phyloP scores from a whole-genome alignment of 164 flowering plant species.

The Tetrastigma voinierianum region DNA sequence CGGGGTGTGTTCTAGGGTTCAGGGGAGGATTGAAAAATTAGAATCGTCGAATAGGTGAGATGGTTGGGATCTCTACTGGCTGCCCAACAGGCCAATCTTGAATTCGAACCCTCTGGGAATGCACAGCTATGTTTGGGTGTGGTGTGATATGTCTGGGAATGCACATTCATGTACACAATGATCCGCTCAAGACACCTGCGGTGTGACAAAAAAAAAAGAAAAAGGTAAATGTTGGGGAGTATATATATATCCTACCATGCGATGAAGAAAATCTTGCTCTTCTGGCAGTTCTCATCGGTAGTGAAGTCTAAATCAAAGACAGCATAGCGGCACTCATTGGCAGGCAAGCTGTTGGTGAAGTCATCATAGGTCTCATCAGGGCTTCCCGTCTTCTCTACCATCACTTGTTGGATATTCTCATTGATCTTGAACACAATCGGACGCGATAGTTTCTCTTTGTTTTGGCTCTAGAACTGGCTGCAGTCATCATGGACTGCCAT shows the following conservation, averaged over 20 bases:
- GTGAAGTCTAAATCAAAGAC: conserved; percentile 31
- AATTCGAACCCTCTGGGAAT: no score
- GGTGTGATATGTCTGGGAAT: no score
- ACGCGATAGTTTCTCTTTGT: conserved; percentile 26
- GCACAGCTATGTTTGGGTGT: no score
- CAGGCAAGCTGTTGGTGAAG: conserved; percentile 26
- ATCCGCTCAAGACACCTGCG: no score
- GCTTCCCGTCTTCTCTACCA: conserved; percentile 25
- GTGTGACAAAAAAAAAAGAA: no score
- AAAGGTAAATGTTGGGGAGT: no score
- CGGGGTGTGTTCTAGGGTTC: no score
- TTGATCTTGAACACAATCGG: conserved; percentile 31
- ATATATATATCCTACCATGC: conserved; percentile 26
- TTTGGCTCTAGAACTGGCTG: conserved; percentile 31
- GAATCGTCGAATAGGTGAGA: no score
- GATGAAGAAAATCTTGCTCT: conserved; percentile 26
- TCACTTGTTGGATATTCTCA: conserved; percentile 24
- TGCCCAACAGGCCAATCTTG: no score
- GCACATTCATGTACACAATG: no score
- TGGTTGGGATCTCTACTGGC: no score
- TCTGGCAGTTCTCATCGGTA: conserved; percentile 25
- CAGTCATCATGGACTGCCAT: conserved; percentile 32
- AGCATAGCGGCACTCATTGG: conserved; percentile 29
- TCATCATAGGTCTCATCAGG: conserved; percentile 26
- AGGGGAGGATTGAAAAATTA: no score